Evolutionary conservation across 148 eudicot species (phyloP).

Genomic region (Simmondsia chinensis): DNA sequence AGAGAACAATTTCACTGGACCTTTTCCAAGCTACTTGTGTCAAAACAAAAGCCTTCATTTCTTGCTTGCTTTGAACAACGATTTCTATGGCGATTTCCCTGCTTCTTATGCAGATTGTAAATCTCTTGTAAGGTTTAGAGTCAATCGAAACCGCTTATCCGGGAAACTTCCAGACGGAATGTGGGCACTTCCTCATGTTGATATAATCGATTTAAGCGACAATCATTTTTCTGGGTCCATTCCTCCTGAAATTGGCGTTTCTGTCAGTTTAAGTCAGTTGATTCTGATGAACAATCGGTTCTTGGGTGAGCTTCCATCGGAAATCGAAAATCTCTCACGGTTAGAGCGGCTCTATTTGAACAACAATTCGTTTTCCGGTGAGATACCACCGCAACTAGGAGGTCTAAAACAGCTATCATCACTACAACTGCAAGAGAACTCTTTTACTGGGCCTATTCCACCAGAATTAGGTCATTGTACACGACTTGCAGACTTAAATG

Average conservation of each 20-base stretch:
- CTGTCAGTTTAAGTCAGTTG: constrained; percentile 41
- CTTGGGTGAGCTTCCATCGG: constrained; percentile 64
- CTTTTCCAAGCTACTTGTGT: constrained; percentile 69
- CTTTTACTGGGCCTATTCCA: constrained; percentile 61
- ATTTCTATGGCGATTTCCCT: constrained; percentile 70
- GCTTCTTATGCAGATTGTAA: constrained; percentile 57
- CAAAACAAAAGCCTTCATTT: constrained; percentile 25
- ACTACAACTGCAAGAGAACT: constrained; percentile 52
- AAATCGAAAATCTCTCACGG: constrained; percentile 42
- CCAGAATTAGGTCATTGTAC: constrained; percentile 44
- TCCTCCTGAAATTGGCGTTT: constrained; percentile 37
- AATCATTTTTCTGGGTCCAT: constrained; percentile 54
- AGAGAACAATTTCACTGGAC: constrained; percentile 72
- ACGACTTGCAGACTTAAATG: constrained; percentile 61
- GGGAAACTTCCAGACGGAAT: constrained; percentile 61
- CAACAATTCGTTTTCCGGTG: constrained; percentile 70
- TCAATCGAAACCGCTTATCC: constrained; percentile 53
- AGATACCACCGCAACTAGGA: constrained; percentile 52
- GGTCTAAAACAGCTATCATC: constrained; percentile 49
- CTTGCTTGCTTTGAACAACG: constrained; percentile 68
- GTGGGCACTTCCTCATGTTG: constrained; percentile 61
- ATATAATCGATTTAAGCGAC: constrained; percentile 63
- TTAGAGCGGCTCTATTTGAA: constrained; percentile 51
- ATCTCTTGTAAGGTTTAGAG: constrained; percentile 54
- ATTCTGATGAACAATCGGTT: constrained; percentile 52